Percentiles rank a stretch among this genome's conserved stretches.
phyloP scores from a whole-genome alignment of 129 eudicot species.

The Flaveria sonorensis region DNA sequence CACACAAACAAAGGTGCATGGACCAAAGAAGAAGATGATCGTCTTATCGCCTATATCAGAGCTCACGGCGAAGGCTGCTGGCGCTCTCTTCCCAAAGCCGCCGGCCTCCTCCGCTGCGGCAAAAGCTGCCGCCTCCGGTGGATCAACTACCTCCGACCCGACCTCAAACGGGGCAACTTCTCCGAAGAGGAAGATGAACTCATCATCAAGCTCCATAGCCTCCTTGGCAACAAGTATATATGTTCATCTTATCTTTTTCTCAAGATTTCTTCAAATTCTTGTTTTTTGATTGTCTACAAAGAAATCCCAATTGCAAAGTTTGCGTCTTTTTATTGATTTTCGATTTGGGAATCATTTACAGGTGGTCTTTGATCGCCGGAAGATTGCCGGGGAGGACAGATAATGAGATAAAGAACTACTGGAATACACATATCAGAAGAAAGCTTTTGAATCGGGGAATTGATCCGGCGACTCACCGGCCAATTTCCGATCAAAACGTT shows the following conservation, averaged over 20 bases:
- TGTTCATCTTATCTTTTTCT: background rate
- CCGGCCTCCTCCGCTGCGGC: constrained; percentile 97
- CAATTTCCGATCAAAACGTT: constrained; percentile 43
- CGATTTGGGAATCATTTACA: constrained; percentile 7
- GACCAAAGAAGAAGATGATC: constrained; percentile 98
- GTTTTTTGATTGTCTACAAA: background rate
- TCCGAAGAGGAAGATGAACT: constrained; percentile 91
- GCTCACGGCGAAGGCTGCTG: constrained; percentile 98
- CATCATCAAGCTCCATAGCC: constrained; percentile 86
- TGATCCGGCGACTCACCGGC: constrained; percentile 90
- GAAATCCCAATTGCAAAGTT: background rate
- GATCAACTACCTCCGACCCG: constrained; percentile 93
- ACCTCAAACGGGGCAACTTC: constrained; percentile 92
- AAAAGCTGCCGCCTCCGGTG: constrained; percentile 98
- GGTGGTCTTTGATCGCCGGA: constrained; percentile 98
- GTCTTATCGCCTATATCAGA: constrained; percentile 75
- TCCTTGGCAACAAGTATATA: constrained; percentile 91
- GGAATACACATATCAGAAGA: constrained; percentile 97
- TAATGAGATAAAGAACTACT: constrained; percentile 92
- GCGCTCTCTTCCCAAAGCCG: constrained; percentile 94
- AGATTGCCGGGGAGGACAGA: constrained; percentile 98
- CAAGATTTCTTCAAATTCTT: background rate
- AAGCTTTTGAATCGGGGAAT: constrained; percentile 86
- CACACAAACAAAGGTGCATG: constrained; percentile 99
- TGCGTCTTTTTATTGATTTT: background rate